Conservation (phyloP, 176 grass and related monocot species). For the Avena atlantica region DNA sequence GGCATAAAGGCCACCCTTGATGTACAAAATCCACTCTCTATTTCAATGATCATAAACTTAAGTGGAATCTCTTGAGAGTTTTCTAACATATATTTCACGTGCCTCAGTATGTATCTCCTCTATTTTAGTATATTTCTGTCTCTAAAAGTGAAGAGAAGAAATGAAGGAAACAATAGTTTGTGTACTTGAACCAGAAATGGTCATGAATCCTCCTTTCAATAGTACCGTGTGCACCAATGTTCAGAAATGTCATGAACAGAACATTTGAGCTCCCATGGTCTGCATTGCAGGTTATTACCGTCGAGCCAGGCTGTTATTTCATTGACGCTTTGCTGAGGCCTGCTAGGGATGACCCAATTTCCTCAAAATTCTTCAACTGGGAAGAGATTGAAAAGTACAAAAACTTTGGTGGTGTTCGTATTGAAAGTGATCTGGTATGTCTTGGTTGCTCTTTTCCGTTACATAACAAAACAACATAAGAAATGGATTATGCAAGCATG, state of each 20-base stretch:
- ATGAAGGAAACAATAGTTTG: conserved; percentile 11
- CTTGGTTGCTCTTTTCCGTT: not conserved
- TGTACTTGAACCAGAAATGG: conserved; percentile 19
- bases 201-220: not conserved
- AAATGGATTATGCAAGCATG: not conserved
- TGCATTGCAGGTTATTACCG: conserved; percentile 86
- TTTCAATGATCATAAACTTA: conserved; percentile 28
- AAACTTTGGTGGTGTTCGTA: conserved; percentile 91
- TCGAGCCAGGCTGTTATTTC: conserved; percentile 97
- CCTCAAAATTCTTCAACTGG: conserved; percentile 76
- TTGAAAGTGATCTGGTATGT: conserved; percentile 97
- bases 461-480: not conserved
- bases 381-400: conserved; percentile 70
- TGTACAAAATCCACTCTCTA: not conserved
- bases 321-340: conserved; percentile 74
- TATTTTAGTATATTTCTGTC: conserved; percentile 2
- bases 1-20: not conserved
- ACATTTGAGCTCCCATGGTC: conserved; percentile 40
- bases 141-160: not conserved
- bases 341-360: conserved; percentile 60
- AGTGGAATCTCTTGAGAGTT: conserved; percentile 17
- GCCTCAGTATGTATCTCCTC: conserved; percentile 21
- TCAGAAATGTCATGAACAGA: conserved; percentile 8
- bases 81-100: conserved; percentile 30
- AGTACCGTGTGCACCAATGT: conserved; percentile 9